Evolutionary conservation across 1,139 yeast species (phyloP), one percentile per base, ranked within the genome.

Genomic region (Pichia sp.): DNA sequence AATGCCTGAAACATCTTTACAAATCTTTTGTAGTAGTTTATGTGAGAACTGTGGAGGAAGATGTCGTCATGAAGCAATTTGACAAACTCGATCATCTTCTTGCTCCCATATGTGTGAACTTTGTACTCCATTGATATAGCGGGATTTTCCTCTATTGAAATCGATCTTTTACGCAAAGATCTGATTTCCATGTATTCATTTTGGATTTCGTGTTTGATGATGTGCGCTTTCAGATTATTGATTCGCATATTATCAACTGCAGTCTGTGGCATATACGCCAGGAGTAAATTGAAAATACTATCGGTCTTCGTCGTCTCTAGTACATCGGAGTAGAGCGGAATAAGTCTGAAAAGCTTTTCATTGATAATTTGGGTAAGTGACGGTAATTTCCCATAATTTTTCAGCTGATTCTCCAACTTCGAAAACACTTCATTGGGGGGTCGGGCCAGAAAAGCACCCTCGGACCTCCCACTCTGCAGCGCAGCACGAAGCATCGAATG

Each of bases 201-300:
- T 8, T 39, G 39, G 3, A 44, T 31, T 32, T 44, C 44, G 28
- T 44, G 33, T 23, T 42, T 42, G 15, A 44, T 39, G 5, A 44
- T 37, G n/a, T 42, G 25, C 7, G 47, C 45, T 18, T 30, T 42
- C 6, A 42, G 30, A 12, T 42, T 39, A 14, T 40, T 34, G 15
- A 35, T 24, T 32, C 34, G 20, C 20, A 26, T 14, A n/a, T 11
- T 32, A 15, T 32, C 17, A 12, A 24, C 6, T 9, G 17, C 28
- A 11, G 28, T 33, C 7, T 19, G 18, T 4, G 30, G 23, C 31
- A 40, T 40, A 18, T 34, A 41, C 17, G 20, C 21, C 14, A 14
- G n/a, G 31, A 38, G 22, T 11, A 24, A 24, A n/a, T 19, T 15
- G 9, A 24, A 28, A 4, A 37, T 17, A 19, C 36, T 25, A 14